Conservation (phyloP, 345 rosid species). For the Ceriops decandra region DNA sequence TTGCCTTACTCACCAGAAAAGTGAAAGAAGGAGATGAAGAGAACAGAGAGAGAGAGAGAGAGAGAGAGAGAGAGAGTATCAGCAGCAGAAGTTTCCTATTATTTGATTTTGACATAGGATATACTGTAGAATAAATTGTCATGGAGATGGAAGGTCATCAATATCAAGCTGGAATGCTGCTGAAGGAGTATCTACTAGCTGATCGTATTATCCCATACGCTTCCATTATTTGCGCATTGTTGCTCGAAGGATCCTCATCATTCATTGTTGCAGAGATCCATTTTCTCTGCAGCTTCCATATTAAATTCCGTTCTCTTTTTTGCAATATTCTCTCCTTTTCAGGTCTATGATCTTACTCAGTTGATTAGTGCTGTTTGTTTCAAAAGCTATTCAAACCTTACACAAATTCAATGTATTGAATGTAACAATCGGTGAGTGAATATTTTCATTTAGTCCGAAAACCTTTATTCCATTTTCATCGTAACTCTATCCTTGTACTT, state of each 20-base stretch:
- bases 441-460: conserved; percentile 1
- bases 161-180: conserved; percentile 46
- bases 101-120: too few species aligned
- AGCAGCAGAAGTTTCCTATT: too few species aligned
- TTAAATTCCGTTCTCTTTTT: background rate
- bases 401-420: conserved; percentile 59
- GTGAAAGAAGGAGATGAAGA: too few species aligned
- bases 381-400: conserved; percentile 53
- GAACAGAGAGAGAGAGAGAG: too few species aligned
- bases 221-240: conserved; percentile 32
- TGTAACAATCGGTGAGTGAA: conserved; percentile 76
- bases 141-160: conserved; percentile 34
- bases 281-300: conserved; percentile 3
- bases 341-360: conserved; percentile 68
- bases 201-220: conserved; percentile 56
- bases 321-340: background rate
- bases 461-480: conserved; percentile 36
- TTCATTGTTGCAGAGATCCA: background rate
- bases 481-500: conserved; percentile 59
- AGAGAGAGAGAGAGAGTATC: too few species aligned
- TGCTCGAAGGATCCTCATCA: conserved; percentile 38
- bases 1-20: too few species aligned
- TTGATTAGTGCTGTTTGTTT: conserved; percentile 52
- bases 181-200: conserved; percentile 51
- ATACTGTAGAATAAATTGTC: background rate